Percentiles rank a stretch among this genome's conserved stretches.
These are phyloP conservation scores for Candida smagusa DNA, from an alignment of 1,139 yeast species.

Conservation along the genomic window DNA sequence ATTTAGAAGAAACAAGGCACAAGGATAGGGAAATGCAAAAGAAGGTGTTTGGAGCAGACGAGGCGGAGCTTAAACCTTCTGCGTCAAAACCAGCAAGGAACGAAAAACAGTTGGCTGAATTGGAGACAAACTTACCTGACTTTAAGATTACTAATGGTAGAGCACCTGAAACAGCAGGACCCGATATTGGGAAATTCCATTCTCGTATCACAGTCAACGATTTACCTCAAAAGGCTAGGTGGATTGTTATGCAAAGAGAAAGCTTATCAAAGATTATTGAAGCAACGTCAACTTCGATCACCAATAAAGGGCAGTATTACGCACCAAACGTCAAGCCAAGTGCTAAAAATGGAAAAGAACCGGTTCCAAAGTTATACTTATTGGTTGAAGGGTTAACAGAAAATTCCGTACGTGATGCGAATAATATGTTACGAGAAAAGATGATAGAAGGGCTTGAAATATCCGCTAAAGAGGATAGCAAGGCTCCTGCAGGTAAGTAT, in stretches of 20 bases:
- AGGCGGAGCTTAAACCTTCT: constrained; percentile 2
- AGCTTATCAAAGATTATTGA: constrained; percentile 66
- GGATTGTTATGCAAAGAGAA: constrained; percentile 75
- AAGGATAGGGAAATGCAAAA: constrained; percentile 52
- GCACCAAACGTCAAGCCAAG: constrained; percentile 49
- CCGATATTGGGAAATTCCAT: constrained; percentile 63
- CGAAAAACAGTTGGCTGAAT: constrained; percentile 8
- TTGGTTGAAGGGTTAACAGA: constrained; percentile 77
- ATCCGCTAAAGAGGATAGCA: constrained; percentile 40
- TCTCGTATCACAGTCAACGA: constrained; percentile 80
- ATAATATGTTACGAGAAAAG: constrained; percentile 55
- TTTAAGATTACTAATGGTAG: constrained; percentile 52
- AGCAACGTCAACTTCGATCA: constrained; percentile 72
- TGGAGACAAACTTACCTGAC: constrained; percentile 29
- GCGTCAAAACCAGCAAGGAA: constrained; percentile 1
- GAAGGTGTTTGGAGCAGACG: constrained; percentile 28
- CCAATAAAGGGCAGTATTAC: constrained; percentile 78
- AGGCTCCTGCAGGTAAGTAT: constrained; percentile 37
- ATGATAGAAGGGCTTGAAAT: constrained; percentile 59
- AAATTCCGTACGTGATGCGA: constrained; percentile 62
- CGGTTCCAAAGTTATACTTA: constrained; percentile 74
- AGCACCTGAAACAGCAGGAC: constrained; percentile 59
- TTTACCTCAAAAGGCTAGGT: constrained; percentile 78
- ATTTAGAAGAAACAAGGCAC: constrained; percentile 68
- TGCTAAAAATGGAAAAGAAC: constrained; percentile 31